Conservation (phyloP, 805 yeast species). For the Scheffersomyces amazonensis region DNA sequence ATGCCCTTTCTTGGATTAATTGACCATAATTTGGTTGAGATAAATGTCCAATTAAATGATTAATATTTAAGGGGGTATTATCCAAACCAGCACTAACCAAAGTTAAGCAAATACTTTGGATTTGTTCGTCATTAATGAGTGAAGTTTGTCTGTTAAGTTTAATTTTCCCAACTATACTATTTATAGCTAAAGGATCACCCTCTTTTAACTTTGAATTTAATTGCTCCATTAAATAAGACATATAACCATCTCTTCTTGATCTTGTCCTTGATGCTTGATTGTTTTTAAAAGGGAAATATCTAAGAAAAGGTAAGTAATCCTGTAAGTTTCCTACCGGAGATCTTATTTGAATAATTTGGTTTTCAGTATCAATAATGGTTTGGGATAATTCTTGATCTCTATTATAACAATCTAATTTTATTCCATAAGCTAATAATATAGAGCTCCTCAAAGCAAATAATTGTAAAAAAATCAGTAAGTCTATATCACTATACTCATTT, state of each 20-base stretch:
- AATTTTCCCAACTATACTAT: slow-evolving; percentile 33
- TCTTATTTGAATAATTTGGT: slow-evolving; percentile 51
- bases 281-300: slow-evolving; percentile 22
- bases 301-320: slow-evolving; percentile 51
- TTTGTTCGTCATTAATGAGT: slow-evolving; percentile 31
- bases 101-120: slow-evolving; percentile 62
- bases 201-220: slow-evolving; percentile 15
- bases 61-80: slow-evolving; percentile 62
- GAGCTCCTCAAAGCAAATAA: slow-evolving; percentile 52
- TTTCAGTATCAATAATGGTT: slow-evolving; percentile 55
- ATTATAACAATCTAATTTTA: slow-evolving; percentile 40
- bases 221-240: slow-evolving; percentile 29
- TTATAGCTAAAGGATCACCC: slow-evolving; percentile 19
- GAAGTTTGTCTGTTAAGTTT: background rate
- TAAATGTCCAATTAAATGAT: slow-evolving; percentile 59
- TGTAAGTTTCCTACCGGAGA: slow-evolving; percentile 55
- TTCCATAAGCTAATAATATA: slow-evolving; percentile 51
- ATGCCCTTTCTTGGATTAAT: slow-evolving; percentile 43
- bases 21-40: slow-evolving; percentile 25
- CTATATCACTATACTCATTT: slow-evolving; percentile 25
- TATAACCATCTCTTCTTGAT: slow-evolving; percentile 46
- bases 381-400: slow-evolving; percentile 38
- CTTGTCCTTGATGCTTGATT: slow-evolving; percentile 21
- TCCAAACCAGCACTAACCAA: slow-evolving; percentile 81
- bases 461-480: slow-evolving; percentile 42